Conservation (phyloP, 768 basidiomycete genomes). For the Leccinum disarticulatum region DNA sequence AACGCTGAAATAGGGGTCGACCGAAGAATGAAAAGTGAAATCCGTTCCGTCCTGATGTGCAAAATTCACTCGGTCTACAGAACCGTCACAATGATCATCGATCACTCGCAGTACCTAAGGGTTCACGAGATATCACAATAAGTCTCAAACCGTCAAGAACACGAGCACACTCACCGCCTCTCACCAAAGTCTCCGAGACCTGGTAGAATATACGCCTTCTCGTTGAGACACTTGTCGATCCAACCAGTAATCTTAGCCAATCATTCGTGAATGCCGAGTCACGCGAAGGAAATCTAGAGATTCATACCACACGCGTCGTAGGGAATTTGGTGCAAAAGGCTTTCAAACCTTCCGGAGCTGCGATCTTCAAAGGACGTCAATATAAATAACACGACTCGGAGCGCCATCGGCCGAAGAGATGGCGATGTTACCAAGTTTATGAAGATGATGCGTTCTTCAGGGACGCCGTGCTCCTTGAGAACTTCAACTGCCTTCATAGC, state of each 20-base stretch:
- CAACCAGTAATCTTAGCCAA: slow-evolving; percentile 80
- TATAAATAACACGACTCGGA: background rate
- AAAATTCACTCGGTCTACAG: background rate
- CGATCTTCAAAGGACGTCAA: slow-evolving; percentile 52
- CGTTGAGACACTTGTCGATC: slow-evolving; percentile 92
- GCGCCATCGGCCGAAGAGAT: background rate
- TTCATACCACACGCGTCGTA: slow-evolving; percentile 69
- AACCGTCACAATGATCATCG: background rate
- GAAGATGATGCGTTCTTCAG: slow-evolving; percentile 93
- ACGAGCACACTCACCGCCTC: slow-evolving; percentile 52
- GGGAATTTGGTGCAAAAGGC: slow-evolving; percentile 79
- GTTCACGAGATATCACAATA: background rate
- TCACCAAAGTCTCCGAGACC: slow-evolving; percentile 99
- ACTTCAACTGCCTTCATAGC: slow-evolving; percentile 98
- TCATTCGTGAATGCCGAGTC: background rate
- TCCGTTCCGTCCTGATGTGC: background rate
- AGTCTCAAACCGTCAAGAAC: background rate
- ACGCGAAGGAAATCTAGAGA: background rate
- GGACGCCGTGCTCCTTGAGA: slow-evolving; percentile 86
- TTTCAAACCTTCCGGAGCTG: slow-evolving; percentile 85
- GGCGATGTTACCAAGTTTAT: slow-evolving; percentile 75
- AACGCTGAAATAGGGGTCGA: background rate
- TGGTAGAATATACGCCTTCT: slow-evolving; percentile 87
- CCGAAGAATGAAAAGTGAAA: background rate
- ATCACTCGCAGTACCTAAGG: slow-evolving; percentile 26